phyloP scores from a whole-genome alignment of 306 rosid species.

The Medicago ruthenica region DNA sequence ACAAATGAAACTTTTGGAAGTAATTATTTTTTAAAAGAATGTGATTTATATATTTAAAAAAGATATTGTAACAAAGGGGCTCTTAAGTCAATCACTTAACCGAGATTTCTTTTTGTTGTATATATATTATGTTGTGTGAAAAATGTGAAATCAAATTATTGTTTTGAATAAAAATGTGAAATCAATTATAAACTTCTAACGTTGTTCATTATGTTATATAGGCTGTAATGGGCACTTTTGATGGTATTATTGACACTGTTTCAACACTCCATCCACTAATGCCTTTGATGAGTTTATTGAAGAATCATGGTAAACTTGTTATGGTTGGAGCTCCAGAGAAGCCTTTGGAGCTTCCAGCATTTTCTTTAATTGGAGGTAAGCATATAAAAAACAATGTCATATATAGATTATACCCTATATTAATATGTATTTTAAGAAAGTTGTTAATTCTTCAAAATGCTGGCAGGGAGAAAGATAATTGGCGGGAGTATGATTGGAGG shows the following conservation, averaged over 20 bases:
- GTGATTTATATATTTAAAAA: too few species aligned
- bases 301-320: slow-evolving; percentile 57
- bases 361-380: slow-evolving; percentile 48
- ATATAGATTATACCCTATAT: background rate
- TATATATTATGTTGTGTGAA: too few species aligned
- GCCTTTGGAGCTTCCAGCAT: slow-evolving; percentile 53
- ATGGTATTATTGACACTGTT: slow-evolving; percentile 68
- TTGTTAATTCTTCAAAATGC: background rate
- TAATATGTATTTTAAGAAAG: background rate
- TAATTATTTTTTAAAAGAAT: too few species aligned
- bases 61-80: too few species aligned
- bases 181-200: background rate
- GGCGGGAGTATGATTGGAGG: slow-evolving; percentile 56
- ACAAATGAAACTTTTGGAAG: too few species aligned
- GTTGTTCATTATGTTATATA: slow-evolving; percentile 17
- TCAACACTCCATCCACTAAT: slow-evolving; percentile 50
- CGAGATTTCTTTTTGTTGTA: too few species aligned
- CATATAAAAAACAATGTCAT: background rate
- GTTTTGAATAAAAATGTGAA: too few species aligned
- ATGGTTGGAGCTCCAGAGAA: slow-evolving; percentile 57
- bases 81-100: too few species aligned
- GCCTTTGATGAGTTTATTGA: slow-evolving; percentile 52
- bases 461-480: slow-evolving; percentile 51
- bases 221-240: slow-evolving; percentile 51
- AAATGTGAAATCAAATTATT: too few species aligned